Evolutionary conservation across 2,329 filamentous ascomycete genomes (phyloP).

Genomic region (Colletotrichum liriopes): DNA sequence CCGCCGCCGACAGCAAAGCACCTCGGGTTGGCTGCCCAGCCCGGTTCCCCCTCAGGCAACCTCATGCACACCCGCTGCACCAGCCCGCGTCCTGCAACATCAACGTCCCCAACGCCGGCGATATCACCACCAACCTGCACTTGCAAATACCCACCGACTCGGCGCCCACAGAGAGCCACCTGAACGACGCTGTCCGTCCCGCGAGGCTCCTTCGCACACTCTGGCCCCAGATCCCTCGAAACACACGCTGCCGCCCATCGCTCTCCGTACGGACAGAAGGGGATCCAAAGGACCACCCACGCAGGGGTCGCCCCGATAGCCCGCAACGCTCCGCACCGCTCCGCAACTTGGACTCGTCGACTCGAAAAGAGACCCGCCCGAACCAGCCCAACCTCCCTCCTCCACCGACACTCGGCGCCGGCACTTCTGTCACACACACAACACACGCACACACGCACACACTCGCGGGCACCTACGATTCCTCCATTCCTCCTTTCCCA

Average conservation of each 20-base stretch:
- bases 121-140: conserved; percentile 15
- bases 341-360: conserved; percentile 40
- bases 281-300: not conserved
- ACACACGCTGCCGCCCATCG: not conserved
- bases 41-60: conserved; percentile 22
- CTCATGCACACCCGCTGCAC: conserved; percentile 34
- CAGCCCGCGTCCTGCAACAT: conserved; percentile 36
- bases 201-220: not conserved
- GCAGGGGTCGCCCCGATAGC: conserved; percentile 39
- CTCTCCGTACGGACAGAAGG: conserved; percentile 3
- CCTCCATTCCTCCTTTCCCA: not conserved
- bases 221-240: not conserved
- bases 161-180: not conserved
- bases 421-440: conserved; percentile 37
- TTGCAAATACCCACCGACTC: conserved; percentile 6
- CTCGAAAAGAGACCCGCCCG: conserved; percentile 40
- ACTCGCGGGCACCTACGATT: conserved; percentile 1
- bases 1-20: not conserved
- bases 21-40: conserved; percentile 6
- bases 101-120: conserved; percentile 17
- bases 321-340: conserved; percentile 42
- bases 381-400: conserved; percentile 41
- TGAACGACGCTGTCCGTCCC: not conserved
- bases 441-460: not conserved
- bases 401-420: conserved; percentile 42